Percentiles rank a stretch among this genome's conserved stretches.
Evolutionary conservation across 148 eudicot genomes (phyloP).

Genomic region (Amaranthus hypochondriacus): DNA sequence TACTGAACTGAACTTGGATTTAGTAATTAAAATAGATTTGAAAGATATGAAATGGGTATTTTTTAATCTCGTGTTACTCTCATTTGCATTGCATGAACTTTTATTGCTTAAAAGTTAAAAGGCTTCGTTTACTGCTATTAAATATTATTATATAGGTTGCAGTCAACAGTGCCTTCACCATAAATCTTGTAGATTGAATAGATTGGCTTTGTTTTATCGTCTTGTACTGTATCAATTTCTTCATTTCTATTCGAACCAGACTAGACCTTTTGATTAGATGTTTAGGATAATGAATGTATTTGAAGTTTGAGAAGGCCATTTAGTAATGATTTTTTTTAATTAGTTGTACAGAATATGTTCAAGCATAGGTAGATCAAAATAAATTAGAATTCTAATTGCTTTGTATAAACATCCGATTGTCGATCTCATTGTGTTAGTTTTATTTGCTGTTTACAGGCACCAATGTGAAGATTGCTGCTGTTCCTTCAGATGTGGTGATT

Average conservation of each 20-base stretch:
- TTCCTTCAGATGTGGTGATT: slow-evolving; percentile 74
- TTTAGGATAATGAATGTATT: not conserved
- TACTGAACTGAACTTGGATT: no score
- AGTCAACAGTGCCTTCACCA: no score
- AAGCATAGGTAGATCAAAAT: not conserved
- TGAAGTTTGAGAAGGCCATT: not conserved
- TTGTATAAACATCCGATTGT: not conserved
- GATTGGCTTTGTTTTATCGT: no score
- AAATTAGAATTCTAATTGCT: not conserved
- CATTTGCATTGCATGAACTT: not conserved
- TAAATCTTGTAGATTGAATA: no score
- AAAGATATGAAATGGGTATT: not conserved
- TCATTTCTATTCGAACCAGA: not conserved
- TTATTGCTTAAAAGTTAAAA: not conserved
- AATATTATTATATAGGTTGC: no score
- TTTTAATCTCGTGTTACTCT: not conserved
- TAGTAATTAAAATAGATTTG: no score
- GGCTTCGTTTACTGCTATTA: no score
- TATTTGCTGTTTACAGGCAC: slow-evolving; percentile 55
- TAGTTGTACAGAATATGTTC: not conserved
- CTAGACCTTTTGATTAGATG: not conserved
- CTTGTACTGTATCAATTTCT: not conserved
- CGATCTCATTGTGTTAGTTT: not conserved
- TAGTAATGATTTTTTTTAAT: not conserved
- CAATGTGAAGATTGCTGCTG: slow-evolving; percentile 77